Evolutionary conservation across 306 rosid species (phyloP), one percentile per base, ranked within the genome.

Genomic region (Vigna angularis): DNA sequence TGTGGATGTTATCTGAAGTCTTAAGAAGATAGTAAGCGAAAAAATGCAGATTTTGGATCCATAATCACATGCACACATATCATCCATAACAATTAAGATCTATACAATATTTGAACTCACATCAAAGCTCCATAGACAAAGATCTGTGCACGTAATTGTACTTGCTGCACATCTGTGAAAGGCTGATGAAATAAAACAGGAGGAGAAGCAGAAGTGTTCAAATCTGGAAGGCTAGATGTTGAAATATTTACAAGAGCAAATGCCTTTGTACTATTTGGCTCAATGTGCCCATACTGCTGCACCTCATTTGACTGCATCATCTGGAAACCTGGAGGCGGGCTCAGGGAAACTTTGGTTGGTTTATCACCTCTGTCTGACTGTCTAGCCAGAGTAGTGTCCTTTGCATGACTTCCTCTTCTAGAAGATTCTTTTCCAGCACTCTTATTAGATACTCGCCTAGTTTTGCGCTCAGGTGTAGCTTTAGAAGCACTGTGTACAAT

Each of bases 121-220:
- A 96, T 96, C 75, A 96, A 90, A 83, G 99, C 94, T 84, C 99
- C 99, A 84, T 96, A 96, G 24, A 96, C 99, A 83, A 96, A 91
- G 69, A 96, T 96, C 87, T 96, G 99, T 26, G 99, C 97, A 63
- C 99, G 98, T 88, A 96, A 84, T 87, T 96, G 98, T 82, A 96
- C 93, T 93, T 96, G 99, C 80, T 96, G 99, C 77, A 87, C 81
- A 80, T 96, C 99, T 0, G 97, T 88, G 86, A 96, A 96, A 66
- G 99, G 94, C 86, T 96, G 99, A 69, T 89, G 97, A 86, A 90
- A 90, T 74, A 88, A 59, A 56, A 87, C 80, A 83, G 99, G 81
- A 73, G 93, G 81, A 73, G 93, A 79, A 70, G 90, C 96, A 47
- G 96, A 91, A 79, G 85, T 84, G 82, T 96, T 93, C 87, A 93